Conservation (phyloP, 495 filamentous ascomycete species). For the Ascodesmis nigricans region DNA sequence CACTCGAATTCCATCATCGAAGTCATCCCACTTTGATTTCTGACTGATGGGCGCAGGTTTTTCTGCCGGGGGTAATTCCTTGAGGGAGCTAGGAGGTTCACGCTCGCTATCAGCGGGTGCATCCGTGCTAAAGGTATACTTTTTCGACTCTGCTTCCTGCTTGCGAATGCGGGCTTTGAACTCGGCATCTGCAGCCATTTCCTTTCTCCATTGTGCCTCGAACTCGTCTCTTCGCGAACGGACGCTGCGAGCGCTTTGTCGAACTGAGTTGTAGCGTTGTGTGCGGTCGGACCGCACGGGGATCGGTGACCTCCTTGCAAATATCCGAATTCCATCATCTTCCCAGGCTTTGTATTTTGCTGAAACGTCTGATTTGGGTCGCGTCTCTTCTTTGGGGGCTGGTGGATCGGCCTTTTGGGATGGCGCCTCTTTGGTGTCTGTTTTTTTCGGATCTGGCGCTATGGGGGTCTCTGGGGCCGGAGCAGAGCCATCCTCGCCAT, state of each 20-base stretch:
- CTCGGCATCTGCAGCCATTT: constrained; percentile 11
- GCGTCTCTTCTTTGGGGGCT: neutral
- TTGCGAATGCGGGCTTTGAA: constrained; percentile 13
- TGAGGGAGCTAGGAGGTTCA: too few species aligned
- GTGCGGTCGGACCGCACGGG: constrained; percentile 12
- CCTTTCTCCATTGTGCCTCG: constrained; percentile 15
- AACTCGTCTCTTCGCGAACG: constrained; percentile 18
- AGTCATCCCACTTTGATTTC: constrained; percentile 13
- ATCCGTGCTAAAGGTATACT: too few species aligned
- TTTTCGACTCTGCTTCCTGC: constrained; percentile 14
- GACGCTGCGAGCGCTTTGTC: constrained; percentile 18
- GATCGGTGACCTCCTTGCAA: constrained; percentile 14
- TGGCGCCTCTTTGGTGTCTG: too few species aligned
- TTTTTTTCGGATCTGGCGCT: too few species aligned
- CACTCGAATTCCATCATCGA: constrained; percentile 17
- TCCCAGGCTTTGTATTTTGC: constrained; percentile 18
- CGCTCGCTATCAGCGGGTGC: too few species aligned
- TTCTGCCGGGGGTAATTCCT: too few species aligned
- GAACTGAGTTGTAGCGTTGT: constrained; percentile 14
- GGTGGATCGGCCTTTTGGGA: constrained; percentile 6
- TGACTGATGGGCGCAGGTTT: too few species aligned
- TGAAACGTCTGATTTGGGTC: neutral
- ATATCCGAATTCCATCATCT: constrained; percentile 20
- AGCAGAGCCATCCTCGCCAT: constrained; percentile 4
- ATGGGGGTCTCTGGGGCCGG: too few species aligned